phyloP scores from a whole-genome alignment of 2,329 filamentous ascomycete species.

The Xylariaceae sp. region DNA sequence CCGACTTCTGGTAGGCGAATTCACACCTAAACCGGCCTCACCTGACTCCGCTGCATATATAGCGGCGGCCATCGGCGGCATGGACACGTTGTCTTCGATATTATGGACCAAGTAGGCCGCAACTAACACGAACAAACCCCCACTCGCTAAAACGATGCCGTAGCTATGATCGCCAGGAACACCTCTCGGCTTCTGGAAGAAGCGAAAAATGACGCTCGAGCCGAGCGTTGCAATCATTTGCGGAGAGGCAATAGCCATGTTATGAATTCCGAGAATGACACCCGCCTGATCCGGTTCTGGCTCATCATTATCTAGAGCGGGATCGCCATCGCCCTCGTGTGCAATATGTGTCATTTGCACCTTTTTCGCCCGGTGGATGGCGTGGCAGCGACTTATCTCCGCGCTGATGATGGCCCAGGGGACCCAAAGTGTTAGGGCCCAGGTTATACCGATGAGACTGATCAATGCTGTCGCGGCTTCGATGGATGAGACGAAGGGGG shows the following conservation, averaged over 20 bases:
- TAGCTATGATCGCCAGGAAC: slow-evolving; percentile 81
- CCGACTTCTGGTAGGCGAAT: slow-evolving; percentile 33
- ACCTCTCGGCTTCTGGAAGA: slow-evolving; percentile 82
- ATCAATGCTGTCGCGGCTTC: slow-evolving; percentile 70
- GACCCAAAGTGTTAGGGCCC: slow-evolving; percentile 90
- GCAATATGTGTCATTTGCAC: slow-evolving; percentile 30
- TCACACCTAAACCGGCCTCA: slow-evolving; percentile 24
- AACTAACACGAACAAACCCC: slow-evolving; percentile 70
- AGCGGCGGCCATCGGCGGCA: slow-evolving; percentile 33
- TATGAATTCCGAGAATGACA: slow-evolving; percentile 90
- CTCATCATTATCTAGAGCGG: slow-evolving; percentile 39
- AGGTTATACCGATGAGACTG: slow-evolving; percentile 78
- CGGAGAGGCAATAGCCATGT: slow-evolving; percentile 86
- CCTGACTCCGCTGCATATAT: slow-evolving; percentile 36
- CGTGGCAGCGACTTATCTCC: slow-evolving; percentile 80
- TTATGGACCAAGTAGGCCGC: slow-evolving; percentile 68
- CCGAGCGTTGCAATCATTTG: slow-evolving; percentile 86
- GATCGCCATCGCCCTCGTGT: slow-evolving; percentile 17
- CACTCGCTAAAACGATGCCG: slow-evolving; percentile 77
- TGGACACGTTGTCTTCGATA: slow-evolving; percentile 56
- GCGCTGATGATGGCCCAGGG: slow-evolving; percentile 93
- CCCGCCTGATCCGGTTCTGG: slow-evolving; percentile 71
- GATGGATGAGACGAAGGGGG: slow-evolving; percentile 69
- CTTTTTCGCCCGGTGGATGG: slow-evolving; percentile 41
- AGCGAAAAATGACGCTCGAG: slow-evolving; percentile 76